A percentile compares a stretch with the other conserved stretches of the same genome.
These are phyloP conservation scores for Casuarina glauca DNA, from an alignment of 306 rosid genomes.

Conservation along the genomic window DNA sequence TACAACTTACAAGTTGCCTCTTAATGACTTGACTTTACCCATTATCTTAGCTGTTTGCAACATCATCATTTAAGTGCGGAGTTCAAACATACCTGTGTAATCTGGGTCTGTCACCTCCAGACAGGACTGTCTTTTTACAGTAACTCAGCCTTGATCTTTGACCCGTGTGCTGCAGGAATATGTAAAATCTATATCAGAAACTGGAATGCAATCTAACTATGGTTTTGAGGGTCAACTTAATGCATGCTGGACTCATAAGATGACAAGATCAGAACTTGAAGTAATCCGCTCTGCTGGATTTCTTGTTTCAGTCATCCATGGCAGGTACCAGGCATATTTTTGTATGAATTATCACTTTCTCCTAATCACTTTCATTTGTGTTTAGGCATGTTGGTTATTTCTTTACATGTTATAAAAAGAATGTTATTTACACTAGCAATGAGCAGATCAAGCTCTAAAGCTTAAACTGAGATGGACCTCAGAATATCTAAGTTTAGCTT, in stretches of 20 bases:
- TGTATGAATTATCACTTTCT: not conserved
- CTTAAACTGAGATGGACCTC: not conserved
- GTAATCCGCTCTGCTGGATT: slow-evolving; percentile 68
- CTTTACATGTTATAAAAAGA: slow-evolving; percentile 3
- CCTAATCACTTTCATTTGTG: slow-evolving; percentile 4
- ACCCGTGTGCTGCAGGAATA: slow-evolving; percentile 65
- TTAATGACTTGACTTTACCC: not conserved
- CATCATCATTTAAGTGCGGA: not conserved
- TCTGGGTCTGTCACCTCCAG: not conserved
- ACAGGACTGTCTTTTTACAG: not conserved
- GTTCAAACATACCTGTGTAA: not conserved
- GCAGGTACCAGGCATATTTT: slow-evolving; percentile 55
- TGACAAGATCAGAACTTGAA: slow-evolving; percentile 68
- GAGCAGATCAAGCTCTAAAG: not conserved
- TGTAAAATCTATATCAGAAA: slow-evolving; percentile 72
- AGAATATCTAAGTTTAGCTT: not conserved
- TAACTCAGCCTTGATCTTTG: not conserved
- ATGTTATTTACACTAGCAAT: not conserved
- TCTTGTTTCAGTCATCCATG: slow-evolving; percentile 87
- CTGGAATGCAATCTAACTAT: slow-evolving; percentile 84
- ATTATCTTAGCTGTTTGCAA: not conserved
- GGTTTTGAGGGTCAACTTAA: slow-evolving; percentile 86
- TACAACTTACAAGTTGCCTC: not conserved
- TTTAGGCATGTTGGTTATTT: slow-evolving; percentile 11
- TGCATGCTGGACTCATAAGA: slow-evolving; percentile 91